Conservation (phyloP, 306 rosid species). For the Argentina anserina region DNA sequence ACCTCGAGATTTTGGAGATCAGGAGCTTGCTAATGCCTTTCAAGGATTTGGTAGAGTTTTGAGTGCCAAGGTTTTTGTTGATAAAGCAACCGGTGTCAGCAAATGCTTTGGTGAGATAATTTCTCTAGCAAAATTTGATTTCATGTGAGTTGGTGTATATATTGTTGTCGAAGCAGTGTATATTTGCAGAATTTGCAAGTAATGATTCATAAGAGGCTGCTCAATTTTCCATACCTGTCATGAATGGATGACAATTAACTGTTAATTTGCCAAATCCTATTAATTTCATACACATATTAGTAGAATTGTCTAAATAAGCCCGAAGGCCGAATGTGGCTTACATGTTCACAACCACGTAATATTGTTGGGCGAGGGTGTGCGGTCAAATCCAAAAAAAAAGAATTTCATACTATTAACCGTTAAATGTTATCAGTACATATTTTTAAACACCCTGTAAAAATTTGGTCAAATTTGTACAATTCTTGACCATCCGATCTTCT, state of each 20-base stretch:
- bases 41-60: constrained; percentile 87
- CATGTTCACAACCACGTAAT: too few species aligned
- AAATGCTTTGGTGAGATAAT: constrained; percentile 88
- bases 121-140: constrained; percentile 13
- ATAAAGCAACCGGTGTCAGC: constrained; percentile 96
- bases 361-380: too few species aligned
- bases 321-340: too few species aligned
- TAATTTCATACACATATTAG: too few species aligned
- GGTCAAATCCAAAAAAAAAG: too few species aligned
- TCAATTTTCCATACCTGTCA: constrained; percentile 69
- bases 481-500: too few species aligned
- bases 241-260: constrained; percentile 91
- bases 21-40: constrained; percentile 82
- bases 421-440: too few species aligned
- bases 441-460: too few species aligned
- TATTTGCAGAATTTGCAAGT: constrained; percentile 87
- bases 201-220: constrained; percentile 87
- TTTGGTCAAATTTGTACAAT: too few species aligned
- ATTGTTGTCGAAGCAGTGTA: constrained; percentile 26
- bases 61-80: constrained; percentile 96
- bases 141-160: constrained; percentile 17
- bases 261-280: constrained; percentile 83
- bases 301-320: too few species aligned
- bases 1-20: constrained; percentile 97
- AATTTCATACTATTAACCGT: too few species aligned